These are phyloP conservation scores for Rhazya stricta DNA, from an alignment of 257 asterid species.

Conservation along the genomic window DNA sequence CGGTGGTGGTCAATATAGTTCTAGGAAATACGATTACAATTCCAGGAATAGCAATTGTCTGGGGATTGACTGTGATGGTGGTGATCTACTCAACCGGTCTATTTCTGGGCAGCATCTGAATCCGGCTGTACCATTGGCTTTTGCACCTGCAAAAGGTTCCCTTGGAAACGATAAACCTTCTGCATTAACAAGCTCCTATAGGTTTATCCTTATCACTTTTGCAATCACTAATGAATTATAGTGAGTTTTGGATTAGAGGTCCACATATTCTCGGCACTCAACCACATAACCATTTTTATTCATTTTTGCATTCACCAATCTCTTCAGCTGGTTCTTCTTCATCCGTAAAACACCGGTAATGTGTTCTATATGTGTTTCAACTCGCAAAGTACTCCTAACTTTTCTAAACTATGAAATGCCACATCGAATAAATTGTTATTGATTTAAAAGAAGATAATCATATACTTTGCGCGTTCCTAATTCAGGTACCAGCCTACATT, in stretches of 20 bases:
- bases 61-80: conserved; percentile 43
- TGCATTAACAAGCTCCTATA: neutral
- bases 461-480: no score
- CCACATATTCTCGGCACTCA: no score
- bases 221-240: no score
- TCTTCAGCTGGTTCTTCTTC: no score
- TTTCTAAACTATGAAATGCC: neutral
- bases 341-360: no score
- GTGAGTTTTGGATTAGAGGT: no score
- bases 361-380: no score
- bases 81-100: conserved; percentile 34
- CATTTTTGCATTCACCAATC: no score
- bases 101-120: conserved; percentile 39
- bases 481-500: conserved; percentile 68
- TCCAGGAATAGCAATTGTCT: conserved; percentile 36
- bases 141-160: conserved; percentile 32
- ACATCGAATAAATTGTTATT: neutral
- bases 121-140: conserved; percentile 41
- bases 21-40: conserved; percentile 22
- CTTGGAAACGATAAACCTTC: conserved; percentile 32
- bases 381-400: no score
- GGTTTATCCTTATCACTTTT: no score
- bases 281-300: no score
- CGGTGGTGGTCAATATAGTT: conserved; percentile 29
- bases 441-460: no score